phyloP scores from a whole-genome alignment of 331 rosid species.

The Dryas integrifolia region DNA sequence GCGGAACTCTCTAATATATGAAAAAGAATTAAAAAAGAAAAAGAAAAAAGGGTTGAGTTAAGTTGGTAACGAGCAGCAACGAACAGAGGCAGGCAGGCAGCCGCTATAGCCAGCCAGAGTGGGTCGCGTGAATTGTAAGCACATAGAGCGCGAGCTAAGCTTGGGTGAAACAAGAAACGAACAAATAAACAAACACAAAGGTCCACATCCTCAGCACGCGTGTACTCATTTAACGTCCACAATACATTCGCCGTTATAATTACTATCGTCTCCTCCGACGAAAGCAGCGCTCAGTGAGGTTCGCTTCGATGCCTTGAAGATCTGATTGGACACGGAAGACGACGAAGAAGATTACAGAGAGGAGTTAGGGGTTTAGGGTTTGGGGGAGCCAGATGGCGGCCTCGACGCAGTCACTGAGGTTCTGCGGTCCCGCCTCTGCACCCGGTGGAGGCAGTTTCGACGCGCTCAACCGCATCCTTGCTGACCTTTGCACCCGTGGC shows the following conservation, averaged over 20 bases:
- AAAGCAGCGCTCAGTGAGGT: neutral
- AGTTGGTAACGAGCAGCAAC: too few species aligned
- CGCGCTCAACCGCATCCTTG: constrained; percentile 76
- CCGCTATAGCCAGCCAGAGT: too few species aligned
- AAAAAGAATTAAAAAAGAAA: too few species aligned
- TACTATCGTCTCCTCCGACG: neutral
- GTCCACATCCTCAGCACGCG: too few species aligned
- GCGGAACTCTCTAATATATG: too few species aligned
- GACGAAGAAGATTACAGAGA: too few species aligned
- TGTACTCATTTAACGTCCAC: neutral
- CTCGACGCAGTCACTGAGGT: constrained; percentile 72
- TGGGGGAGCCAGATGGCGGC: constrained; percentile 56
- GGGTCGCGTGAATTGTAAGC: too few species aligned
- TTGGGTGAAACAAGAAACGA: too few species aligned
- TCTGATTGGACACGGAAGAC: neutral
- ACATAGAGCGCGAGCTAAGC: too few species aligned
- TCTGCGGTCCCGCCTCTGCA: constrained; percentile 43
- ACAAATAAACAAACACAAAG: too few species aligned
- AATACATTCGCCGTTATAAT: neutral
- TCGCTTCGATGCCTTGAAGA: constrained; percentile 2
- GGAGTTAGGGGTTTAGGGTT: constrained; percentile 39
- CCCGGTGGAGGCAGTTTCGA: constrained; percentile 56
- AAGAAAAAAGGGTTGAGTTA: too few species aligned
- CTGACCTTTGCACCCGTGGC: constrained; percentile 92
- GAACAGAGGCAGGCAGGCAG: too few species aligned